Evolutionary conservation across 768 basidiomycete genomes (phyloP).

Genomic region (Trametes maxima): DNA sequence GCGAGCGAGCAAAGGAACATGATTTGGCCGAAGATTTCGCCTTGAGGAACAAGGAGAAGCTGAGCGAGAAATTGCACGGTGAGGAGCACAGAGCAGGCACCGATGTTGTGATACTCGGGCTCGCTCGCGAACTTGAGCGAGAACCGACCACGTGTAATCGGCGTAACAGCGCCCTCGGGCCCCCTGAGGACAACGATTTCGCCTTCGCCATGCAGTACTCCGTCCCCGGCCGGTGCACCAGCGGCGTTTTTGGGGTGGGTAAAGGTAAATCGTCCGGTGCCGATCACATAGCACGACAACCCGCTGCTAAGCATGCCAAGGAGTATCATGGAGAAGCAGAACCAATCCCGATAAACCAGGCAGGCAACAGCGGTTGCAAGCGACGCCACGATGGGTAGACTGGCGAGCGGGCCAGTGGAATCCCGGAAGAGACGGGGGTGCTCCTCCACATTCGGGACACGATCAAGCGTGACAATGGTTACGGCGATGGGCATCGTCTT

Average conservation of each 20-base stretch:
- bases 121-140: constrained; percentile 18
- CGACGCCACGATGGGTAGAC: constrained; percentile 14
- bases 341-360: constrained; percentile 14
- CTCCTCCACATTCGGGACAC: background rate
- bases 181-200: constrained; percentile 18
- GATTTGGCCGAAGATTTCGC: constrained; percentile 18
- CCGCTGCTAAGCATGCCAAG: constrained; percentile 17
- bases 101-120: constrained; percentile 20
- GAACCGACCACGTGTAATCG: constrained; percentile 19
- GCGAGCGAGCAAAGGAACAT: constrained; percentile 20
- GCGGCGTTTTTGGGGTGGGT: constrained; percentile 10
- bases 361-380: constrained; percentile 11
- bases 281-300: constrained; percentile 12
- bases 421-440: constrained; percentile 14
- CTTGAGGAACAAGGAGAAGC: constrained; percentile 14
- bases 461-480: constrained; percentile 7
- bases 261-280: constrained; percentile 14
- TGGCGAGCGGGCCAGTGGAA: constrained; percentile 11
- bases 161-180: constrained; percentile 17
- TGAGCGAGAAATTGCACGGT: constrained; percentile 12
- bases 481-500: constrained; percentile 1
- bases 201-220: constrained; percentile 7
- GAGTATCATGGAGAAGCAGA: constrained; percentile 20
- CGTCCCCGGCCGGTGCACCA: constrained; percentile 12
- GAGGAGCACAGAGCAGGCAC: constrained; percentile 8